Percentiles rank a stretch among this genome's conserved stretches.
Evolutionary conservation across 768 basidiomycete genomes (phyloP).

Genomic region (Boletus subparvulus): DNA sequence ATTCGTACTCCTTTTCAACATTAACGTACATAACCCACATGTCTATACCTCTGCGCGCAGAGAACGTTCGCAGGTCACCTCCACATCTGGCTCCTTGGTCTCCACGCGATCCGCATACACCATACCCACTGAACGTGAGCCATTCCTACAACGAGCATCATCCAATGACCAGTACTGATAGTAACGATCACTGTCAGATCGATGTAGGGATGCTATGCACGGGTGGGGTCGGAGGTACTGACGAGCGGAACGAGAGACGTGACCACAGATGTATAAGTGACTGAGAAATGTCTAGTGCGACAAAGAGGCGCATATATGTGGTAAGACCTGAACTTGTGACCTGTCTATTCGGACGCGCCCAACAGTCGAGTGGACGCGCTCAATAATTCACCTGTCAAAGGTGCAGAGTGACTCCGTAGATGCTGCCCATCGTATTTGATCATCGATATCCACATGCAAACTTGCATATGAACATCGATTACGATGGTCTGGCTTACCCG

Average conservation of each 20-base stretch:
- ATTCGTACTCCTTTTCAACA: not conserved
- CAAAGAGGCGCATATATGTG: not conserved
- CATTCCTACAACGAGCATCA: not conserved
- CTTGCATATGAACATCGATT: not conserved
- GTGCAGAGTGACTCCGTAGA: not conserved
- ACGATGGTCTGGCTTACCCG: not conserved
- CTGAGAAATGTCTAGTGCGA: not conserved
- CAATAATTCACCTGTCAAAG: not conserved
- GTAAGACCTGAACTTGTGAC: not conserved
- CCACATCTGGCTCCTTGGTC: not conserved
- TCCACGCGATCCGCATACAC: not conserved
- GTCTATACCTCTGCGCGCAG: not conserved
- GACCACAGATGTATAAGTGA: not conserved
- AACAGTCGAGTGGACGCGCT: not conserved
- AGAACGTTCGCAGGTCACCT: not conserved
- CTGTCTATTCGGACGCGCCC: not conserved
- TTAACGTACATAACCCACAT: too few relatives aligned
- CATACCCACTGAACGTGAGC: not conserved
- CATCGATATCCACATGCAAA: not conserved
- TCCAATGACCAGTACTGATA: not conserved
- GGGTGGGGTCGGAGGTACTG: not conserved
- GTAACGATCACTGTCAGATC: not conserved
- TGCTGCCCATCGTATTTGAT: not conserved
- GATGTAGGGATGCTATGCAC: not conserved
- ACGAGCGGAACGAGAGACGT: not conserved